Base-by-base conservation (phyloP, 805 yeast species). In the Candida hungchunana region DNA sequence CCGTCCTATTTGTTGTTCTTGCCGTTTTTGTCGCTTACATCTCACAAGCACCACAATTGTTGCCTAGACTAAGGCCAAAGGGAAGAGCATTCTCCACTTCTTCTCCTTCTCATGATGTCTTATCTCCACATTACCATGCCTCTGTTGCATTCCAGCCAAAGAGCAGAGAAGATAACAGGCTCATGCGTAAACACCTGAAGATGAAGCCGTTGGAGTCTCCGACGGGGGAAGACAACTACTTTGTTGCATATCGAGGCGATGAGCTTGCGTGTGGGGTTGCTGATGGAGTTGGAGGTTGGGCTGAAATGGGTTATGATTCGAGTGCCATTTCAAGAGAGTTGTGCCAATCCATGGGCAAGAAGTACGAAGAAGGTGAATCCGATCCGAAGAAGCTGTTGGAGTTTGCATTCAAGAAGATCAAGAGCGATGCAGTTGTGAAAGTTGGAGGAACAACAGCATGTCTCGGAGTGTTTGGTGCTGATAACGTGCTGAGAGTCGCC, bases 271-370 rank as follows among this genome's bases (percentile, higher is more conserved):
- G 79, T n/a, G 94, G 90, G 16, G 93, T 84, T 4, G 82, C 96
- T 6, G 98, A 90, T 62, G 98, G 98, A 11, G 97, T 93, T 4
- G 97, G 97, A 12, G 97, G 97, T 4, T 90, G 97, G 97, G 75
- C 84, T 2, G 93, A 85, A 42, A 80, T 84, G 31, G 97, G 97
- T 0, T 82, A 77, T 50, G 96, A 90, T 57, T 84, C 96, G 2
- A 74, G 87, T 39, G 90, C 90, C 7, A 84, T 90, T 41, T 79
- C 93, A 26, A 69, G 94, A 47, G 93, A 85, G 49, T 62, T 90
- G 26, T 82, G 95, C 46, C 61, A 61, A 6, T 65, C 75, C 4
- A 67, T 86, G 53, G 67, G 70, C 14, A 53, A 60, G 47, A 44
- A 50, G 18, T 39, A 43, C 38, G 32, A 36, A 18, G 30, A 31